Percentiles rank a stretch among this genome's conserved stretches.
Conservation (phyloP, 306 rosid species). For the Macrotyloma uniflorum region DNA sequence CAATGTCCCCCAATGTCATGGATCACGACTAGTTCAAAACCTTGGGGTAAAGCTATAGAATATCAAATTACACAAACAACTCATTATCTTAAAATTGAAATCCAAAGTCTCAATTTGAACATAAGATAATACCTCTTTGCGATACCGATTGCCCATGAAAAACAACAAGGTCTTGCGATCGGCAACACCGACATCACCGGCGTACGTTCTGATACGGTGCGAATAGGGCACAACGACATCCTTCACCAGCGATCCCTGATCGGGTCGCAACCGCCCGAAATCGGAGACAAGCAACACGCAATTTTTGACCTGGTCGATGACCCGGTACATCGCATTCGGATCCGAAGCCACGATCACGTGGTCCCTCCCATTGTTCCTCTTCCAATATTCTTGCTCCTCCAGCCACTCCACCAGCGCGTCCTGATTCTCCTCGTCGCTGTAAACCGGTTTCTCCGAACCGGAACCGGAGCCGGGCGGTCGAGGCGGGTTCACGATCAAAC, state of each 20-base stretch:
- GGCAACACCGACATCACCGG: slow-evolving; percentile 55
- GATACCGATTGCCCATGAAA: slow-evolving; percentile 94
- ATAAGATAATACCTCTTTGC: slow-evolving; percentile 72
- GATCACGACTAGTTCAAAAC: not conserved
- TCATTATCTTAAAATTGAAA: not conserved
- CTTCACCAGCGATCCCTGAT: slow-evolving; percentile 90
- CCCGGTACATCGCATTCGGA: slow-evolving; percentile 82
- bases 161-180: slow-evolving; percentile 74
- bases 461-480: slow-evolving; percentile 51
- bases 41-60: not conserved
- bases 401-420: slow-evolving; percentile 81
- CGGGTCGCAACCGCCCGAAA: slow-evolving; percentile 76
- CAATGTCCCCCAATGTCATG: not conserved
- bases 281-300: slow-evolving; percentile 75
- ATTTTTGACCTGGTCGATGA: slow-evolving; percentile 65
- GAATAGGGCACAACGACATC: slow-evolving; percentile 88
- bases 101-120: not conserved
- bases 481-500: slow-evolving; percentile 65
- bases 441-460: slow-evolving; percentile 46
- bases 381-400: slow-evolving; percentile 81
- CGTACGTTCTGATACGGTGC: slow-evolving; percentile 65
- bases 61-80: slow-evolving; percentile 1
- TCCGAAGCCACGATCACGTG: slow-evolving; percentile 92
- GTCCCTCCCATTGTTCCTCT: slow-evolving; percentile 75
- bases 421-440: slow-evolving; percentile 88